phyloP scores from a whole-genome alignment of 164 flowering plant genomes.

The Taxillus chinensis region DNA sequence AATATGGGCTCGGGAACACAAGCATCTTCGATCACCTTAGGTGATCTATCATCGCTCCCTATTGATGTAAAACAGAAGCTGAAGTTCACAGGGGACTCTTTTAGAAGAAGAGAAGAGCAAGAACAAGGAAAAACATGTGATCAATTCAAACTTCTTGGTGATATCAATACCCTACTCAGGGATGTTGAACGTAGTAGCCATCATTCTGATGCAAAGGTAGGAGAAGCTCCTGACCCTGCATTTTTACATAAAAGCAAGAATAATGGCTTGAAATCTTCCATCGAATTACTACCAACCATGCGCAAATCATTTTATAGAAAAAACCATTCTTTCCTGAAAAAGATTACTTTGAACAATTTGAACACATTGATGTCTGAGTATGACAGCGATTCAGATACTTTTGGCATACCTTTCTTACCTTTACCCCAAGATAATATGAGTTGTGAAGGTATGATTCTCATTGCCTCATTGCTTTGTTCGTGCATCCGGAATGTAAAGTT shows the following conservation, averaged over 20 bases:
- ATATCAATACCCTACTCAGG: slow-evolving; percentile 40
- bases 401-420: slow-evolving; percentile 52
- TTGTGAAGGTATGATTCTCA: slow-evolving; percentile 95
- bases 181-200: slow-evolving; percentile 47
- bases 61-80: slow-evolving; percentile 22
- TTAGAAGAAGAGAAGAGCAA: slow-evolving; percentile 22
- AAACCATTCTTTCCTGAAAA: slow-evolving; percentile 45
- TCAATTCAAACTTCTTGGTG: slow-evolving; percentile 53
- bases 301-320: slow-evolving; percentile 39
- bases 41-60: slow-evolving; percentile 17
- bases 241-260: slow-evolving; percentile 19
- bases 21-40: slow-evolving; percentile 12
- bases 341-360: slow-evolving; percentile 46
- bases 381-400: slow-evolving; percentile 67
- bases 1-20: slow-evolving; percentile 12
- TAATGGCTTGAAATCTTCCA: slow-evolving; percentile 27
- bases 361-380: slow-evolving; percentile 54
- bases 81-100: slow-evolving; percentile 14
- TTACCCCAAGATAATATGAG: slow-evolving; percentile 44
- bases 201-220: slow-evolving; percentile 20
- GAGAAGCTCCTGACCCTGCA: slow-evolving; percentile 19
- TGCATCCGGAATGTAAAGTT: slow-evolving; percentile 88
- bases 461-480: slow-evolving; percentile 88
- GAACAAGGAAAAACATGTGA: slow-evolving; percentile 29
- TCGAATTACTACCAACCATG: slow-evolving; percentile 30